phyloP scores from a whole-genome alignment of 768 basidiomycete species.

The Scleroderma bovista region DNA sequence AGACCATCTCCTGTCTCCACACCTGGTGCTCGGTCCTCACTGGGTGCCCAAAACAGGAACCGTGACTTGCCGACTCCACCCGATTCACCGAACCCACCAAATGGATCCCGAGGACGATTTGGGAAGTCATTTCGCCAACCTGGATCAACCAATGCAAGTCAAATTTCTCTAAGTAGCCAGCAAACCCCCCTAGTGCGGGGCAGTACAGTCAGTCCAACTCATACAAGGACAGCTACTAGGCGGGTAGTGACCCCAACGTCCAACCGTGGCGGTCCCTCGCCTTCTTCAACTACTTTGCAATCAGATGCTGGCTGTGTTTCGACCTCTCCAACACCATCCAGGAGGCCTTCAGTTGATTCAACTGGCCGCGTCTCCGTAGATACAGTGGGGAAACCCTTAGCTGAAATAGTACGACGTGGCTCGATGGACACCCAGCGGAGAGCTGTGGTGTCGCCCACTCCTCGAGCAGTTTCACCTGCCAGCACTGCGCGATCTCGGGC shows the following conservation, averaged over 20 bases:
- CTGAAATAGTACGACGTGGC: constrained; percentile 12
- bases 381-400: constrained; percentile 29
- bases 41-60: constrained; percentile 32
- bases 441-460: constrained; percentile 22
- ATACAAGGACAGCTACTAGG: constrained; percentile 36
- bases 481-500: constrained; percentile 40
- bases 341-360: constrained; percentile 22
- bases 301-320: constrained; percentile 23
- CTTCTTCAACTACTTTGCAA: constrained; percentile 50
- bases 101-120: constrained; percentile 32
- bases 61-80: constrained; percentile 41
- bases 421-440: constrained; percentile 24
- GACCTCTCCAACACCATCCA: constrained; percentile 24
- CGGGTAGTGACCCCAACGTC: constrained; percentile 37
- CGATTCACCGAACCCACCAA: constrained; percentile 42
- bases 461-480: constrained; percentile 39
- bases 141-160: constrained; percentile 35
- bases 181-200: constrained; percentile 36
- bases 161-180: constrained; percentile 35
- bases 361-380: constrained; percentile 25
- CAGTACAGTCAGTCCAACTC: constrained; percentile 37
- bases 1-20: constrained; percentile 30
- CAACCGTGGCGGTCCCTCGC: constrained; percentile 38
- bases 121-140: constrained; percentile 30
- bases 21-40: constrained; percentile 23